phyloP scores from a whole-genome alignment of 1,284 basidiomycete species.

The Trametes pubescens region DNA sequence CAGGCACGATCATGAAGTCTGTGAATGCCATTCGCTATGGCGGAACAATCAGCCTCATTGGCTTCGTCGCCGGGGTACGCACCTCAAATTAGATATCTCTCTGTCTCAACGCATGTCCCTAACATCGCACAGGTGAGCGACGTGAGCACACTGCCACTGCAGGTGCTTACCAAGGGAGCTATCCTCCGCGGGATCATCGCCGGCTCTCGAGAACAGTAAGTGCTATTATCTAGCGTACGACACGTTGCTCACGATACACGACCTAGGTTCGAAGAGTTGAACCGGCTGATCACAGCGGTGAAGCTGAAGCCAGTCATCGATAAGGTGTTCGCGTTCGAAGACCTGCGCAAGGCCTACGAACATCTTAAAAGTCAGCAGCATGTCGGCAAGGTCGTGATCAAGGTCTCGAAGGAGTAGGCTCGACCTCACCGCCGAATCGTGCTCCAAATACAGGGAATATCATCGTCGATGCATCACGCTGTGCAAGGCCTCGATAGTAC shows the following conservation, averaged over 20 bases:
- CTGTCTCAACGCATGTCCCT: too few relatives aligned
- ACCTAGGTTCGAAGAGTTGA: slow-evolving; percentile 47
- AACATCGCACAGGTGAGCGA: not conserved
- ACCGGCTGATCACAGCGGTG: slow-evolving; percentile 44
- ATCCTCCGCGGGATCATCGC: slow-evolving; percentile 5
- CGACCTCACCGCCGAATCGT: too few relatives aligned
- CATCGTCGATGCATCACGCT: too few relatives aligned
- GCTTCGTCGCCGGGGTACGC: slow-evolving; percentile 45
- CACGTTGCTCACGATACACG: not conserved
- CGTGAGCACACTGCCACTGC: slow-evolving; percentile 6
- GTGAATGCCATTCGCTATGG: slow-evolving; percentile 46
- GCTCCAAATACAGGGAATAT: too few relatives aligned
- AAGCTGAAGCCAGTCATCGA: slow-evolving; percentile 49
- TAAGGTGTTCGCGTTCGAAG: slow-evolving; percentile 51
- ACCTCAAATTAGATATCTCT: not conserved
- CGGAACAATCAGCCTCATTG: slow-evolving; percentile 51
- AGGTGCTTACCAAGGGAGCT: slow-evolving; percentile 6
- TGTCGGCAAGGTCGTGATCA: slow-evolving; percentile 48
- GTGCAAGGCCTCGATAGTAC: too few relatives aligned
- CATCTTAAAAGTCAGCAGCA: slow-evolving; percentile 47
- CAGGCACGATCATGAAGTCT: slow-evolving; percentile 49
- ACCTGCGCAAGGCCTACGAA: slow-evolving; percentile 47
- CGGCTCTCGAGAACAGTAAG: slow-evolving; percentile 14
- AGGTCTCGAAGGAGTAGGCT: slow-evolving; percentile 39
- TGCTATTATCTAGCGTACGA: not conserved